Conservation (phyloP, 768 basidiomycete genomes). For the Pleurotus platypus region DNA sequence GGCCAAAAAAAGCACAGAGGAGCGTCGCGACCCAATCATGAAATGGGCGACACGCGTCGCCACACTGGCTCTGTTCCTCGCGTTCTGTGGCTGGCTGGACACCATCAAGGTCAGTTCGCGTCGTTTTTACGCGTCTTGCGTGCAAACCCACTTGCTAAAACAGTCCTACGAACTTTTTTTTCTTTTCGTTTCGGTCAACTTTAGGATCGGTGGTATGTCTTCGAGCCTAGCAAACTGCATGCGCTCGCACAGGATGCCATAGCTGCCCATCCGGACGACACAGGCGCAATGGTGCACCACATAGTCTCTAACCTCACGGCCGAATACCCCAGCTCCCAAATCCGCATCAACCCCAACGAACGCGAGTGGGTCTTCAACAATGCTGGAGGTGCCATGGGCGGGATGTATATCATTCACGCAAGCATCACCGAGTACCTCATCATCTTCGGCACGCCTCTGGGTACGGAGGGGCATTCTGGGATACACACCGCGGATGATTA, state of each 20-base stretch:
- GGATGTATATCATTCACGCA: constrained; percentile 97
- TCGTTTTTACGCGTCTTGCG: not conserved
- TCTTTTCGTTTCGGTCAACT: not conserved
- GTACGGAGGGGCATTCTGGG: constrained; percentile 95
- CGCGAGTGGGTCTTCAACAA: constrained; percentile 96
- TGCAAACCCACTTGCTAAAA: too few species aligned
- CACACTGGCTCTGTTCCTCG: constrained; percentile 29
- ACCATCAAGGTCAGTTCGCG: constrained; percentile 50
- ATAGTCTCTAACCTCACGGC: constrained; percentile 78
- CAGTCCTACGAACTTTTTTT: not conserved
- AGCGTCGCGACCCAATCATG: constrained; percentile 11
- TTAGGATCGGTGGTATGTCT: constrained; percentile 84
- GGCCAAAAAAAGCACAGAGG: not conserved
- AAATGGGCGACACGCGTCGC: constrained; percentile 36
- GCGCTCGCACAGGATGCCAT: constrained; percentile 74
- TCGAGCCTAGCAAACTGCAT: constrained; percentile 72
- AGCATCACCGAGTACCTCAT: constrained; percentile 96
- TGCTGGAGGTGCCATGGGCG: constrained; percentile 96
- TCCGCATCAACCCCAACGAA: constrained; percentile 50
- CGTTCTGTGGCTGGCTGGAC: constrained; percentile 51
- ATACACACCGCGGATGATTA: constrained; percentile 97
- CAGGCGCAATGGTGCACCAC: constrained; percentile 71
- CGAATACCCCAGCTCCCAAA: constrained; percentile 55
- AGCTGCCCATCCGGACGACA: constrained; percentile 58
- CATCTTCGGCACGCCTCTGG: constrained; percentile 93